Evolutionary conservation across 495 filamentous ascomycete species (phyloP).

Genomic region (Aspergillus carlsbadensis): DNA sequence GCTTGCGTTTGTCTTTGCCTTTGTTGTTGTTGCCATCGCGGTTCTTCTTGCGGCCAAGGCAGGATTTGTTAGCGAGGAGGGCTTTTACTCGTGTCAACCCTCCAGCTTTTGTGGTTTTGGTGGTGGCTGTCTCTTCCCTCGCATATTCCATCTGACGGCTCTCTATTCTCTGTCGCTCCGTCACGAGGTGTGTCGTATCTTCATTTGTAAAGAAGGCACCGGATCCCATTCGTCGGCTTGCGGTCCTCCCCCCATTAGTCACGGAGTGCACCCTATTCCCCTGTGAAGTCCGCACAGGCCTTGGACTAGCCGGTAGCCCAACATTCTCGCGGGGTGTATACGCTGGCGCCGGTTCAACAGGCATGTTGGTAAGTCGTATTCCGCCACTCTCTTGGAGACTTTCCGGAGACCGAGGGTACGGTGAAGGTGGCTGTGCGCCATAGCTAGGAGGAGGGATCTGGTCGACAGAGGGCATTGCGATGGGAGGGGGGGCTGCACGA

Average conservation of each 20-base stretch:
- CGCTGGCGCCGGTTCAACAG: conserved; percentile 33
- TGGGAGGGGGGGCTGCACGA: conserved; percentile 13
- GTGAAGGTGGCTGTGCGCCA: conserved; percentile 19
- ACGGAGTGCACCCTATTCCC: conserved; percentile 25
- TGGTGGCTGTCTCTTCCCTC: conserved; percentile 62
- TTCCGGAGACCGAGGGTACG: conserved; percentile 40
- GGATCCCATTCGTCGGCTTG: conserved; percentile 53
- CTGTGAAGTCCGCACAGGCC: conserved; percentile 20
- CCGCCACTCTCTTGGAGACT: conserved; percentile 36
- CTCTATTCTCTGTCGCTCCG: conserved; percentile 46
- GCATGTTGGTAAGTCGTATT: conserved; percentile 48
- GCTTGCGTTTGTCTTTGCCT: conserved; percentile 27
- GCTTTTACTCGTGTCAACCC: conserved; percentile 61
- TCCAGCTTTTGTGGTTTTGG: conserved; percentile 52
- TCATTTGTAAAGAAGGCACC: conserved; percentile 30
- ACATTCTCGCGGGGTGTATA: conserved; percentile 23
- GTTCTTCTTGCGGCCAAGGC: conserved; percentile 61
- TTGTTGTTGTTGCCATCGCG: conserved; percentile 57
- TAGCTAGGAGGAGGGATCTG: conserved; percentile 28
- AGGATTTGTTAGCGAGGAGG: conserved; percentile 57
- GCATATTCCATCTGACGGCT: conserved; percentile 56
- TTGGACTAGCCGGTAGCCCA: conserved; percentile 29
- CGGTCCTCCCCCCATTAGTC: conserved; percentile 41
- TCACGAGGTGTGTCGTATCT: conserved; percentile 24
- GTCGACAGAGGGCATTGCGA: conserved; percentile 21